Base-by-base conservation (phyloP, 192 early-diverging fungal genomes). In the Coemansia sp. region DNA sequence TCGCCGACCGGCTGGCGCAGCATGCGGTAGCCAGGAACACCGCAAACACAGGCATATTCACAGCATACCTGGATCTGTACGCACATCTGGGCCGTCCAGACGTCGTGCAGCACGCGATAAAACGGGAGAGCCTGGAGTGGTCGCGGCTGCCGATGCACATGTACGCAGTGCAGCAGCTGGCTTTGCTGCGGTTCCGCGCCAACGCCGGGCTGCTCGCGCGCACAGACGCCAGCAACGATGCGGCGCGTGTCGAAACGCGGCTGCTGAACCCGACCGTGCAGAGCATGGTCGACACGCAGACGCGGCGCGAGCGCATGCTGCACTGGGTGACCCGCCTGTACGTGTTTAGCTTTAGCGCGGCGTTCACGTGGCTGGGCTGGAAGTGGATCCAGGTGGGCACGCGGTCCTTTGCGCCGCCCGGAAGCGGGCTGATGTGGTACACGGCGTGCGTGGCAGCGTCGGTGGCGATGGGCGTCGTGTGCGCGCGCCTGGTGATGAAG, bases 61-160 rank as follows among this genome's bases (percentile, higher is more conserved):
- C 51, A 1, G 19, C 38, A 1, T 79, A 79, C 52, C 23, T 72
- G 2, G 59, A 79, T 16, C 52, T 79, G 31, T 79, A 79, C 43
- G 76, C 76, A 0, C 43, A 22, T 14, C 45, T 79, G 51, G 76
- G 59, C 0, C 65, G 76, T 2, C 76, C 76, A 4, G 76, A 79
- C 42, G 50, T 79, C 9, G 60, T 65, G 0, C 76, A 79, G 12
- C 54, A 29, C n/a, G 67, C 63, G 4, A 54, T 65, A 19, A 23
- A 16, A n/a, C 45, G 58, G 1, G 42, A 62, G 44, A 24, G 35
- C 3, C 9, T n/a, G 12, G 65, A 49, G 7, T 69, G 76, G 69
- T 42, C 55, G 16, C 65, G 46, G 10, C 62, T 69, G 14, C 42
- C 60, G 1, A 22, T 51, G 21, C 32, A 54, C 31, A 49, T 62